Base-by-base conservation (phyloP, 2,329 filamentous ascomycete species). In the Alternaria consortialis region DNA sequence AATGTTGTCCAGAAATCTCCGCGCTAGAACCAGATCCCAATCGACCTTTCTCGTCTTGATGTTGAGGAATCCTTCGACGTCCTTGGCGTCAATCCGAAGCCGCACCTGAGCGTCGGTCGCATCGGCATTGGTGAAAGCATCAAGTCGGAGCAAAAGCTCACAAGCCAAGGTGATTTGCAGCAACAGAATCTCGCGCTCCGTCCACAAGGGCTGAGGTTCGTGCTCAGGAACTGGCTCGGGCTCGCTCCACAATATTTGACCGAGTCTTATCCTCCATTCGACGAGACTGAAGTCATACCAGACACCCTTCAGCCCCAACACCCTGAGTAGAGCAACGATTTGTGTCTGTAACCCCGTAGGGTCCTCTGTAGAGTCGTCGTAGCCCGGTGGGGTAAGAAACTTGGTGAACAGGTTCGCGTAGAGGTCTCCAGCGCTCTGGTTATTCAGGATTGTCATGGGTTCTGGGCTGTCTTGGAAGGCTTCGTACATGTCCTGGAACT, bases 251-350 rank as follows among this genome's bases (percentile, higher is more conserved):
- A 93, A 78, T 42, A 92, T 84, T 76, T 92, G 90, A 7, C 90
- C 90, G 1, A 93, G 81, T 12, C 89, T 84, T 59, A 93, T 90
- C 37, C 90, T 85, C 90, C 90, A 92, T 73, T 92, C 90, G 7
- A 92, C 88, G 32, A 88, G 84, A 20, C 89, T 90, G 66, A 93
- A 90, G 76, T 93, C 90, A 53, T 90, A 85, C 90, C 90, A 93
- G 46, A 91, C 85, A 57, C 90, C 89, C 55, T 88, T 84, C 7
- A 86, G 80, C 0, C 85, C 86, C 44, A 93, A 82, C 9, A 90
- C 85, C 72, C 87, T 87, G 46, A 92, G 83, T 17, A 93, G 79
- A 4, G 88, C 86, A 66, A 89, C 84, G 57, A 92, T 91, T 72
- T 93, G 90, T 36, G 91, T 88, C 43, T 88, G 84, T 20, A 93